phyloP scores from a whole-genome alignment of 192 early-diverging fungal genomes.

The Rhizoclosmatium globosum region DNA sequence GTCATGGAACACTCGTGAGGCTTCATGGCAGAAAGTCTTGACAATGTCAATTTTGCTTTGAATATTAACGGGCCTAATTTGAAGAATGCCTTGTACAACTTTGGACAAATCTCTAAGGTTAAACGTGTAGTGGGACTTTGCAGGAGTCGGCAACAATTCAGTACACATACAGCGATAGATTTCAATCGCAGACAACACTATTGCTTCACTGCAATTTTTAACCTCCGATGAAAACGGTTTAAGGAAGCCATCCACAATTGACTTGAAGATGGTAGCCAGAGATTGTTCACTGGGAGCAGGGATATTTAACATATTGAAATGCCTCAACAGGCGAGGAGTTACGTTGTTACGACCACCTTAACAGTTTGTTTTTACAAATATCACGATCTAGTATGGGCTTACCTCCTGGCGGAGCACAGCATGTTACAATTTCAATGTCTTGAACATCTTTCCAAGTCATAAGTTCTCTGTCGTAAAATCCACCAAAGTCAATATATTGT shows the following conservation, averaged over 20 bases:
- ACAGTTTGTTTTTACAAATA: slow-evolving; percentile 1
- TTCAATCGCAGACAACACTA: slow-evolving; percentile 62
- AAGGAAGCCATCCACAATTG: slow-evolving; percentile 65
- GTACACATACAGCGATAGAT: slow-evolving; percentile 67
- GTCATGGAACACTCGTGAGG: slow-evolving; percentile 64
- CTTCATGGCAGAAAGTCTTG: slow-evolving; percentile 65
- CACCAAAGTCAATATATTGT: slow-evolving; percentile 64
- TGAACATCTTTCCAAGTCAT: slow-evolving; percentile 64
- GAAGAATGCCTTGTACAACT: slow-evolving; percentile 67
- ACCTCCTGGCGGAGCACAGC: slow-evolving; percentile 68
- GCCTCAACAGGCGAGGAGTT: slow-evolving; percentile 60
- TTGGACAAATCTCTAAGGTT: slow-evolving; percentile 67
- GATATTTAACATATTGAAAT: slow-evolving; percentile 68
- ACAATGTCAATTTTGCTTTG: slow-evolving; percentile 60
- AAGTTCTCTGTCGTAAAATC: slow-evolving; percentile 69
- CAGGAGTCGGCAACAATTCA: slow-evolving; percentile 66
- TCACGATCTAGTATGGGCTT: slow-evolving; percentile 24
- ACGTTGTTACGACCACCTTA: slow-evolving; percentile 62
- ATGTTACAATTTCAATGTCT: slow-evolving; percentile 61
- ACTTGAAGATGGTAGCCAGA: slow-evolving; percentile 63
- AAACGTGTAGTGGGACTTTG: slow-evolving; percentile 70
- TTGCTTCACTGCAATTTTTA: slow-evolving; percentile 53
- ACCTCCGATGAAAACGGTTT: slow-evolving; percentile 60
- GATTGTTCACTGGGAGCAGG: slow-evolving; percentile 60
- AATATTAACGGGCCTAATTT: slow-evolving; percentile 53